Conservation (phyloP, 768 basidiomycete genomes). For the Stropharia rugosoannulata region DNA sequence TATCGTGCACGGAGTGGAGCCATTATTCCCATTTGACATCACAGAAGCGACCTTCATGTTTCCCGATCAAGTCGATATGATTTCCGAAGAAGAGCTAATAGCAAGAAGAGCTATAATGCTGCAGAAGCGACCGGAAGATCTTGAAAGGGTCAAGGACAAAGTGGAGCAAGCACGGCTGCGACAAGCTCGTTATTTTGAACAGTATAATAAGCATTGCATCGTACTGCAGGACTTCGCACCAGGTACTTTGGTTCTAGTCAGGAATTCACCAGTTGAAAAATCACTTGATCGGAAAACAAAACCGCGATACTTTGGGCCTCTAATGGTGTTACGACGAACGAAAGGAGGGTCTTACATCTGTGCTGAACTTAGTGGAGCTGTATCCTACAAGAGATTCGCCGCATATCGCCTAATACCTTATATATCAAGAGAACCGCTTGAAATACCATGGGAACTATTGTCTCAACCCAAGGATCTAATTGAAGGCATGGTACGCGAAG, state of each 20-base stretch:
- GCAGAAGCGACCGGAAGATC: conserved; percentile 10
- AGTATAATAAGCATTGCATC: neutral
- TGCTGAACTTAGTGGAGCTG: neutral
- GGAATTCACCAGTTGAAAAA: neutral
- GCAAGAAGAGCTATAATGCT: conserved; percentile 9
- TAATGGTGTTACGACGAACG: neutral
- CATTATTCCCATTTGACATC: conserved; percentile 20
- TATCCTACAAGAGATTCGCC: neutral
- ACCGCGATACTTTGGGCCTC: neutral
- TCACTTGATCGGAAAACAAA: neutral
- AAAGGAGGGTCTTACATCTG: neutral
- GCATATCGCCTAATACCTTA: neutral
- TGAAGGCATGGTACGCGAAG: neutral
- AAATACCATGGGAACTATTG: neutral
- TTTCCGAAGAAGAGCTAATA: conserved; percentile 10
- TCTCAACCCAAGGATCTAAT: neutral
- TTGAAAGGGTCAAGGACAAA: conserved; percentile 2
- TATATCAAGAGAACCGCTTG: neutral
- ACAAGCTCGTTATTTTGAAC: neutral
- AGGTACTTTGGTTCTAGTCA: neutral
- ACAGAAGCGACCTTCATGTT: conserved; percentile 12
- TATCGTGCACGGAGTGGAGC: conserved; percentile 28
- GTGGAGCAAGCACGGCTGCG: neutral
- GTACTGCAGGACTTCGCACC: neutral
- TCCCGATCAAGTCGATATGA: neutral